These are phyloP conservation scores for Theobroma cacao DNA, from an alignment of 345 rosid genomes.

Conservation along the genomic window DNA sequence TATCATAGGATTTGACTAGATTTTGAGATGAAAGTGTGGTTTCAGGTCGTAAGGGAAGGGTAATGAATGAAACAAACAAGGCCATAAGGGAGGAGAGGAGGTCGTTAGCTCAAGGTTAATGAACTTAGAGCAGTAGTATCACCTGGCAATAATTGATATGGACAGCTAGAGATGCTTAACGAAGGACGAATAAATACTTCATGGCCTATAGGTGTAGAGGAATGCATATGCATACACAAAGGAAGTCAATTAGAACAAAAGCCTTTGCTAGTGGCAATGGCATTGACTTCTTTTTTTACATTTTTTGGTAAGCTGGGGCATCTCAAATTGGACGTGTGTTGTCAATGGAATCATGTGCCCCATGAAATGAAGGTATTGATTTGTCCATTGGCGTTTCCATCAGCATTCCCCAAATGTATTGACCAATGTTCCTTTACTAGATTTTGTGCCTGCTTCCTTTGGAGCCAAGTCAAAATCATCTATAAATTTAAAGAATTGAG, in stretches of 20 bases:
- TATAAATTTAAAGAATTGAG: neutral
- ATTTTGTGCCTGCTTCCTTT: neutral
- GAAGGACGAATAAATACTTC: constrained; percentile 8
- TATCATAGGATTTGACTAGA: neutral
- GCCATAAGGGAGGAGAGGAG: neutral
- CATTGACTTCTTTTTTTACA: neutral
- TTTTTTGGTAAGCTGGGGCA: neutral
- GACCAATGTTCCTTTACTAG: neutral
- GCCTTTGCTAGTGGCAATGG: neutral
- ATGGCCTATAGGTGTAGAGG: neutral
- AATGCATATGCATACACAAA: neutral
- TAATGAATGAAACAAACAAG: neutral
- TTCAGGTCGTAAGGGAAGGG: neutral
- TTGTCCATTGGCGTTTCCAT: neutral
- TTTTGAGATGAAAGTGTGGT: neutral
- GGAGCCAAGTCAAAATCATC: neutral
- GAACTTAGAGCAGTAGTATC: neutral
- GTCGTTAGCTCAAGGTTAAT: neutral
- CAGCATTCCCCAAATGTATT: neutral
- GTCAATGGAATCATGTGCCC: constrained; percentile 9
- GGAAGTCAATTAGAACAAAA: neutral
- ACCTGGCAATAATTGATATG: neutral
- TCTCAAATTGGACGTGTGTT: neutral
- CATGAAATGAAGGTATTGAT: neutral
- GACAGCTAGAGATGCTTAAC: neutral